A percentile compares a stretch with the other conserved stretches of the same genome.
Conservation (phyloP, 202 grass and related monocot species). For the Saccharum hybrid region DNA sequence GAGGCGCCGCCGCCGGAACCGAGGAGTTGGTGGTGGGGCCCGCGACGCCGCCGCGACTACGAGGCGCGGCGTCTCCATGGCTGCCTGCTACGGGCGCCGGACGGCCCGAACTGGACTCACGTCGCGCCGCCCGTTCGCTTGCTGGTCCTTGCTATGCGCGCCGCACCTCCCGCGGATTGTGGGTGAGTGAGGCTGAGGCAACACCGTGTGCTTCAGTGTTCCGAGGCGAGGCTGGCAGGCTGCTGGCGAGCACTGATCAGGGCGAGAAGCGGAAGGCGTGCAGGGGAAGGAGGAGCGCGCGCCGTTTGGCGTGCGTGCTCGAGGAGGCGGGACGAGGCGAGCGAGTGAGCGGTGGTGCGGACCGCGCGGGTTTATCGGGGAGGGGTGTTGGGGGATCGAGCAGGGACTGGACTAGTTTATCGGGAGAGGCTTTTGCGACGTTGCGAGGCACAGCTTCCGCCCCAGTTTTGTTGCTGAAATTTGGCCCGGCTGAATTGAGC, state of each 20-base stretch:
- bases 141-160: not conserved
- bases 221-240: not conserved
- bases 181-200: not conserved
- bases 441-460: too few relatives aligned
- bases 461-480: not conserved
- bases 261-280: not conserved
- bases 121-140: not conserved
- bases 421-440: too few relatives aligned
- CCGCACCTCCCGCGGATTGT: not conserved
- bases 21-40: not conserved
- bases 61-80: constrained; percentile 27
- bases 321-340: not conserved
- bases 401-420: too few relatives aligned
- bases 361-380: not conserved
- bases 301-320: too few relatives aligned
- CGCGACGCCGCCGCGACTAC: constrained; percentile 17
- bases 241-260: not conserved
- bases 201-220: not conserved
- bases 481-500: not conserved
- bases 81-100: not conserved
- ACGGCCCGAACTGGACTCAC: too few relatives aligned
- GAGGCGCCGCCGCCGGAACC: not conserved
- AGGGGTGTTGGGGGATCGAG: not conserved
- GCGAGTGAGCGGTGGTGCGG: constrained; percentile 13
- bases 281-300: not conserved